Evolutionary conservation across 2,329 filamentous ascomycete species (phyloP).

Genomic region (Paecilomyces variotii): DNA sequence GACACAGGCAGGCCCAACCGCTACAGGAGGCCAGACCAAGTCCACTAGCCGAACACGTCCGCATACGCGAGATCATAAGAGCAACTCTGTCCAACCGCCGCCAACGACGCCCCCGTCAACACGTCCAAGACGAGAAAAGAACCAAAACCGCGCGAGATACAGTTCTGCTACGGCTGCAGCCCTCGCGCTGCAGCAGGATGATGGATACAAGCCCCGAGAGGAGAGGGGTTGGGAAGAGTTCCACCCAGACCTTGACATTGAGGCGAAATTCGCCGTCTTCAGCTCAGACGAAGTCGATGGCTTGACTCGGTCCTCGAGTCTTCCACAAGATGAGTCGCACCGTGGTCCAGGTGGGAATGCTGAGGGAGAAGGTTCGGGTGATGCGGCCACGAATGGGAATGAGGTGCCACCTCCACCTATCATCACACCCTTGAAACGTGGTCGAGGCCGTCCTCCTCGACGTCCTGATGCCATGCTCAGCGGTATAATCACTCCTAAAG

Average conservation of each 20-base stretch:
- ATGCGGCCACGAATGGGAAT: slow-evolving; percentile 33
- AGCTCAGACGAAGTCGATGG: slow-evolving; percentile 81
- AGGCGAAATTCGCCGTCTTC: slow-evolving; percentile 69
- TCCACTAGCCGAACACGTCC: slow-evolving; percentile 43
- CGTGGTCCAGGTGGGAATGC: slow-evolving; percentile 19
- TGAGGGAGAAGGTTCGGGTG: slow-evolving; percentile 30
- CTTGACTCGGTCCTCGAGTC: slow-evolving; percentile 45
- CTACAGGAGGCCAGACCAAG: slow-evolving; percentile 38
- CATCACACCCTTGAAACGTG: slow-evolving; percentile 45
- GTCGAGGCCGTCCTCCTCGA: slow-evolving; percentile 58
- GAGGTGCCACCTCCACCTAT: slow-evolving; percentile 18
- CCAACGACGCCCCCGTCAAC: slow-evolving; percentile 31
- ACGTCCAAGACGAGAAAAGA: slow-evolving; percentile 35
- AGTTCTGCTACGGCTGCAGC: slow-evolving; percentile 78
- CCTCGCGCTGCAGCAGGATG: slow-evolving; percentile 80
- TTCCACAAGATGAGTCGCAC: slow-evolving; percentile 20
- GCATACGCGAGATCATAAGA: slow-evolving; percentile 44
- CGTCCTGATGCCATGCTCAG: slow-evolving; percentile 54
- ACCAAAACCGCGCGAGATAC: slow-evolving; percentile 56
- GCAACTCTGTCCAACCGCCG: slow-evolving; percentile 11
- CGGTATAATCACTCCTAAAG: slow-evolving; percentile 51
- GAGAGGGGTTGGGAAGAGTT: slow-evolving; percentile 98
- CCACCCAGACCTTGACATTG: slow-evolving; percentile 88
- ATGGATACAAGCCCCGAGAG: slow-evolving; percentile 95
- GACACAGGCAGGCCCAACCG: slow-evolving; percentile 45